Evolutionary conservation across 2,329 filamentous ascomycete genomes (phyloP), one percentile per base, ranked within the genome.

Genomic region (Cadophora malorum): DNA sequence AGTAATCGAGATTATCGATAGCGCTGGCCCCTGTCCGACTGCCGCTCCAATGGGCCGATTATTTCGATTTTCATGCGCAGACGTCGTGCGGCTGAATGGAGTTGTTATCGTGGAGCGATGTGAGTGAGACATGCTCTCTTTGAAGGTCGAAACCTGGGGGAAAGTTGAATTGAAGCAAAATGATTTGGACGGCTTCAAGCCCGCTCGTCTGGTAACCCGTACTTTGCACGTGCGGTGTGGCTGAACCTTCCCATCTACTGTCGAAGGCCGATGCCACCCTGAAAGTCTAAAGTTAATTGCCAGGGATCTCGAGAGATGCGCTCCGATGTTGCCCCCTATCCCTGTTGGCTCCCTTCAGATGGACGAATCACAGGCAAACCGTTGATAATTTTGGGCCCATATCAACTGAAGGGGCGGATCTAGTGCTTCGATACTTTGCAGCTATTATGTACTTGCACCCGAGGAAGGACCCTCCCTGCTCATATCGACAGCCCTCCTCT

Each of bases 351-450:
- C 33, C 7, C 16, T 14, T 21, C 23, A 16, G 4, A 64, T 25
- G 23, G 45, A 21, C 63, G 33, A 65, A 52, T 65, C 63, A 65
- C 23, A 59, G 2, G 3, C 21, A 52, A 25, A 53, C 52, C 21
- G 65, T 67, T 64, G 65, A 67, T 61, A 67, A 67, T 67, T 64
- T 25, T 8, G n/a, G 63, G 53, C 41, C 55, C 38, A 35, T 63
- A 52, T 63, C 35, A 25, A 53, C 21, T 52, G 47, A n/a, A 52
- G 50, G 33, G 14, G 61, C 45, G 25, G 47, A 33, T n/a, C 49
- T 38, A 53, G 21, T 52, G 47, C 61, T 50, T 16, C 61, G 9
- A 19, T 38, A 28, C 23, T 35, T 35, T 38, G 60, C 28, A 35
- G 62, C 62, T 64, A 64, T 64, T 55, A 56, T 64, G 62, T 41